Evolutionary conservation across 2,329 filamentous ascomycete species (phyloP), one percentile per base, ranked within the genome.

Genomic region (Thelonectria rubi): DNA sequence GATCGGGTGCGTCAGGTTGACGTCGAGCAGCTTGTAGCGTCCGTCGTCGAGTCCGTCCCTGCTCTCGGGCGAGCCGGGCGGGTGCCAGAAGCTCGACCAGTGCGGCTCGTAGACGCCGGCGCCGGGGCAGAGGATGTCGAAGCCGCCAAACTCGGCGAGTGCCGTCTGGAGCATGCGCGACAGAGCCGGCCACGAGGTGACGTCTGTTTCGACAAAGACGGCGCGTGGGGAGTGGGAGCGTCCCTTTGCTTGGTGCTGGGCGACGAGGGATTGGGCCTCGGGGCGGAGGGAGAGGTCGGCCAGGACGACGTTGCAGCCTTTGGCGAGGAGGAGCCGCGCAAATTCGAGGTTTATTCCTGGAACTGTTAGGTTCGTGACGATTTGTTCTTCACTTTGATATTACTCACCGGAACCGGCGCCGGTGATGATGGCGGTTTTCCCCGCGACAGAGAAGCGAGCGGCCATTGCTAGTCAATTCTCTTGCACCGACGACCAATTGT

Each of bases 61-160:
- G 58, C 75, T 76, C 50, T 73, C 72, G 0, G 66, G 15, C 0
- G 76, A 75, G 0, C 77, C 79, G 0, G 79, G 79, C 2, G 78
- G 78, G 34, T 75, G 73, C 79, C 79, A 81, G 52, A 81, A 81
- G 68, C 67, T 76, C 14, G 77, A 78, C 74, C 74, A 80, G 6
- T 71, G 64, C 65, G 81, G 81, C 61, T 83, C 81, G 51, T 79
- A 83, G 4, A 83, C 72, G 26, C 81, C 81, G 0, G 81, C 81
- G 0, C 80, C 80, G 0, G 81, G 79, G 39, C 79, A 81, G 3
- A 82, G 69, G 21, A 83, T 75, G 48, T 80, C 78, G 60, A 79
- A 73, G 2, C 65, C 68, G 0, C 76, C 77, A 51, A 82, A 82
- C 24, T 77, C 73, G 1, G 60, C 20, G 1, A 75, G 42, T 0